These are phyloP conservation scores for Emergomyces orientalis DNA, from an alignment of 2,329 filamentous ascomycete species.

Conservation along the genomic window DNA sequence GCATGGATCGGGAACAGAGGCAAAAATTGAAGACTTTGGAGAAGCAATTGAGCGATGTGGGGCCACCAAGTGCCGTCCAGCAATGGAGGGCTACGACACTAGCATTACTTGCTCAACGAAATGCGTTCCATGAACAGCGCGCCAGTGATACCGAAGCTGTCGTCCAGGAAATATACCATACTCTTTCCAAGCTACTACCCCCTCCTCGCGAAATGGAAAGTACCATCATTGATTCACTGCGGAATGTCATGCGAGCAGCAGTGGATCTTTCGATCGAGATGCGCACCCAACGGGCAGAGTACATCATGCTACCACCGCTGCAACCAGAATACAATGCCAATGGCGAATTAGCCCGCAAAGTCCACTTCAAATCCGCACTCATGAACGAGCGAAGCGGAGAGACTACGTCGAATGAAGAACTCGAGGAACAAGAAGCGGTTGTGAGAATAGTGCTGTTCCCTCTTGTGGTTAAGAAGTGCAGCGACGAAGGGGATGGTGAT, in stretches of 20 bases:
- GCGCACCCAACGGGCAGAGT: slow-evolving; percentile 93
- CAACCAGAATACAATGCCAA: slow-evolving; percentile 92
- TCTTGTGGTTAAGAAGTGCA: slow-evolving; percentile 89
- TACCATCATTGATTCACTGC: slow-evolving; percentile 74
- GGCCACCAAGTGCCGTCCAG: slow-evolving; percentile 77
- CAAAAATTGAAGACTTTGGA: slow-evolving; percentile 96
- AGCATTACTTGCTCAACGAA: slow-evolving; percentile 72
- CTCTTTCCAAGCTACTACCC: slow-evolving; percentile 72
- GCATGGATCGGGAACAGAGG: slow-evolving; percentile 94
- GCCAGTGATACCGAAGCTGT: slow-evolving; percentile 89
- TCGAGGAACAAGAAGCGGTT: slow-evolving; percentile 65
- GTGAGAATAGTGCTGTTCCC: slow-evolving; percentile 94
- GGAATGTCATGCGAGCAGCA: slow-evolving; percentile 77
- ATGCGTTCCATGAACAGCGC: slow-evolving; percentile 71
- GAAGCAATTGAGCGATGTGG: slow-evolving; percentile 81
- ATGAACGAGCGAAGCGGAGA: slow-evolving; percentile 88
- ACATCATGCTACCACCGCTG: slow-evolving; percentile 94
- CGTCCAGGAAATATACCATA: slow-evolving; percentile 81
- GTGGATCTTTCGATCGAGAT: slow-evolving; percentile 91
- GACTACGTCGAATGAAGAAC: slow-evolving; percentile 62
- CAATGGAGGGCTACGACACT: slow-evolving; percentile 96
- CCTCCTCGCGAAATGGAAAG: slow-evolving; percentile 71
- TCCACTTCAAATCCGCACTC: slow-evolving; percentile 81
- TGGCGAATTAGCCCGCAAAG: slow-evolving; percentile 77
- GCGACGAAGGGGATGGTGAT: slow-evolving; percentile 76